Evolutionary conservation across 169 alveolate genomes (phyloP).

Genomic region (Babesia ovata): DNA sequence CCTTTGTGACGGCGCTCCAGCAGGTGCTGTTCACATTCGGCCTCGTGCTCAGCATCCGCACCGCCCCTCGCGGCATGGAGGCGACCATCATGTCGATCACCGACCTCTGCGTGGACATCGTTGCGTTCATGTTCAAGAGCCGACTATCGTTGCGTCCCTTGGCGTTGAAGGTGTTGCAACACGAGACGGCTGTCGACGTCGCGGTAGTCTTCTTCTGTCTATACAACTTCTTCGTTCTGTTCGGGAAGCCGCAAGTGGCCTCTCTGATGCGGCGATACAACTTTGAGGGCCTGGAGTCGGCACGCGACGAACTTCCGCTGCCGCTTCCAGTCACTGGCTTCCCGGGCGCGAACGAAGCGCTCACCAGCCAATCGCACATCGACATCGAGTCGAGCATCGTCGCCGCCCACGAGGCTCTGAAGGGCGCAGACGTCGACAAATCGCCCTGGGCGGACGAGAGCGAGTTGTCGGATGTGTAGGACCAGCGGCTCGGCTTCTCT

Average conservation of each 20-base stretch:
- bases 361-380: neutral
- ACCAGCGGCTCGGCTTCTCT: too few species aligned
- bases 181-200: neutral
- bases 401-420: neutral
- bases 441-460: conserved; percentile 68
- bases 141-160: neutral
- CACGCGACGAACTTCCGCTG: neutral
- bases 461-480: conserved; percentile 36
- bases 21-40: conserved; percentile 25
- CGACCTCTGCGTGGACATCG: conserved; percentile 23
- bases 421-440: conserved; percentile 21
- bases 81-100: conserved; percentile 18
- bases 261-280: neutral
- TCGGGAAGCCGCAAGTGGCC: conserved; percentile 19
- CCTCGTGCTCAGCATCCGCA: conserved; percentile 9
- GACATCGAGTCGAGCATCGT: conserved; percentile 9
- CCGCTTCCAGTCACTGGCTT: conserved; percentile 7
- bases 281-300: neutral
- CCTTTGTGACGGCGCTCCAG: conserved; percentile 1
- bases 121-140: neutral
- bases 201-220: conserved; percentile 16
- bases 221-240: conserved; percentile 13
- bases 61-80: conserved; percentile 24
- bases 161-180: neutral
- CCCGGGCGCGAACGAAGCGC: neutral